These are phyloP conservation scores for Noccaea caerulescens DNA, from an alignment of 345 rosid genomes.

Conservation along the genomic window DNA sequence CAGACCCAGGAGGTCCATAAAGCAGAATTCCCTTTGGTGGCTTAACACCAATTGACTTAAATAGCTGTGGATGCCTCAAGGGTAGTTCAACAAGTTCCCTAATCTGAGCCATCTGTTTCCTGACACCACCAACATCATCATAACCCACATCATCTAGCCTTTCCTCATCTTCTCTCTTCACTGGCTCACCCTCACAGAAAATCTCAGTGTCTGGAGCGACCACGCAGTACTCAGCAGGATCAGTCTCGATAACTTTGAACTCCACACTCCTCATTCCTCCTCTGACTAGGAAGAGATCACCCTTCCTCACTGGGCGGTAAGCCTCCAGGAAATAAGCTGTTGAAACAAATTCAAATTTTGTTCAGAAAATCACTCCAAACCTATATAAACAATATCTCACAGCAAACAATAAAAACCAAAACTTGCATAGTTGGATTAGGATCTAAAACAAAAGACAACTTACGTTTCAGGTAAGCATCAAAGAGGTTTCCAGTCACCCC, in stretches of 20 bases:
- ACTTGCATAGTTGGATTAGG: not conserved
- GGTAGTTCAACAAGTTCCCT: constrained; percentile 97
- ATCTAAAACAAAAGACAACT: constrained; percentile 38
- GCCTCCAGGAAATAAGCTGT: constrained; percentile 95
- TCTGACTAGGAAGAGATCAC: constrained; percentile 94
- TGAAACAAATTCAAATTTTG: constrained; percentile 6
- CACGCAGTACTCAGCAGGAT: constrained; percentile 89
- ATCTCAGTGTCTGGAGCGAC: constrained; percentile 98
- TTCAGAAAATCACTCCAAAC: constrained; percentile 33
- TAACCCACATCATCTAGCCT: constrained; percentile 95
- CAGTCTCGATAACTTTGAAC: constrained; percentile 90
- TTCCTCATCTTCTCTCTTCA: constrained; percentile 89
- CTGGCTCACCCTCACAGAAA: constrained; percentile 97
- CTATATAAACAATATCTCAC: not conserved
- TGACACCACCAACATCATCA: constrained; percentile 99
- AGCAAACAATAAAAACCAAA: constrained; percentile 4
- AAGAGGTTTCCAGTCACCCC: constrained; percentile 94
- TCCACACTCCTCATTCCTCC: constrained; percentile 99
- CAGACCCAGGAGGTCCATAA: constrained; percentile 88
- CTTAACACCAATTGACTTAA: constrained; percentile 98
- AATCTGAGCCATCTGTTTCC: constrained; percentile 99
- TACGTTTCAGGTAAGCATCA: constrained; percentile 94
- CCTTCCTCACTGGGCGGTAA: constrained; percentile 96
- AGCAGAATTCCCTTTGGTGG: constrained; percentile 97
- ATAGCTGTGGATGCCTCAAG: constrained; percentile 91